Evolutionary conservation across 2,329 filamentous ascomycete genomes (phyloP).

Genomic region (Nectriaceae sp.): DNA sequence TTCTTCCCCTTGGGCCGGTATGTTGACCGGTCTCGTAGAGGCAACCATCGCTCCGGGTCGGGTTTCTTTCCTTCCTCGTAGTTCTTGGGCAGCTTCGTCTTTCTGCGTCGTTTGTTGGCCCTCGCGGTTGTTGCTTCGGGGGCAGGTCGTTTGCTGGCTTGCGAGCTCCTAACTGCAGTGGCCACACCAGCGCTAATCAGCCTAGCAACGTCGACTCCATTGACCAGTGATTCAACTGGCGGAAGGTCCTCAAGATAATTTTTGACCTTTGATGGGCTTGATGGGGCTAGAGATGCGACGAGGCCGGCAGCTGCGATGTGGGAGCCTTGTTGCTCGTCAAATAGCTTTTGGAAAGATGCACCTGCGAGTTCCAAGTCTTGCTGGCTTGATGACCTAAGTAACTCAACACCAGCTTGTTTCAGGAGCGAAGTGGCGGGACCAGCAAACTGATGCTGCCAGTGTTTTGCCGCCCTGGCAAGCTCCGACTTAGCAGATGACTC

Average conservation of each 20-base stretch:
- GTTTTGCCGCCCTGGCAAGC: conserved; percentile 74
- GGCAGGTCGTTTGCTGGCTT: conserved; percentile 52
- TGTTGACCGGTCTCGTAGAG: conserved; percentile 82
- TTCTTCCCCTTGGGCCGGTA: conserved; percentile 93
- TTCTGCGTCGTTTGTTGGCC: conserved; percentile 57
- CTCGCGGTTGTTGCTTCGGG: conserved; percentile 40
- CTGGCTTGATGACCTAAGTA: conserved; percentile 72
- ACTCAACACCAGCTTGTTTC: conserved; percentile 77
- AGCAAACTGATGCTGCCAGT: conserved; percentile 70
- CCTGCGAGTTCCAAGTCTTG: conserved; percentile 71
- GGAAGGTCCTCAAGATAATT: conserved; percentile 59
- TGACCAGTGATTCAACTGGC: conserved; percentile 61
- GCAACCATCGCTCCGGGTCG: conserved; percentile 92
- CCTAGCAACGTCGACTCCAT: conserved; percentile 59
- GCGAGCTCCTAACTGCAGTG: conserved; percentile 40
- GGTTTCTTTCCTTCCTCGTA: conserved; percentile 77
- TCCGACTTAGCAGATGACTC: conserved; percentile 71
- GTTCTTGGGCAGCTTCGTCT: conserved; percentile 68
- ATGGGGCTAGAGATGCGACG: conserved; percentile 76
- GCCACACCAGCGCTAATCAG: conserved; percentile 68
- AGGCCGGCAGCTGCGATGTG: conserved; percentile 75
- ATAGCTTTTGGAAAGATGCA: conserved; percentile 76
- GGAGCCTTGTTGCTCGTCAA: conserved; percentile 66
- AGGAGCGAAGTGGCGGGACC: conserved; percentile 63
- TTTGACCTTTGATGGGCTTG: conserved; percentile 57